A percentile compares a stretch with the other conserved stretches of the same genome.
Evolutionary conservation across 495 filamentous ascomycete genomes (phyloP).

Genomic region (Cercophora samala): DNA sequence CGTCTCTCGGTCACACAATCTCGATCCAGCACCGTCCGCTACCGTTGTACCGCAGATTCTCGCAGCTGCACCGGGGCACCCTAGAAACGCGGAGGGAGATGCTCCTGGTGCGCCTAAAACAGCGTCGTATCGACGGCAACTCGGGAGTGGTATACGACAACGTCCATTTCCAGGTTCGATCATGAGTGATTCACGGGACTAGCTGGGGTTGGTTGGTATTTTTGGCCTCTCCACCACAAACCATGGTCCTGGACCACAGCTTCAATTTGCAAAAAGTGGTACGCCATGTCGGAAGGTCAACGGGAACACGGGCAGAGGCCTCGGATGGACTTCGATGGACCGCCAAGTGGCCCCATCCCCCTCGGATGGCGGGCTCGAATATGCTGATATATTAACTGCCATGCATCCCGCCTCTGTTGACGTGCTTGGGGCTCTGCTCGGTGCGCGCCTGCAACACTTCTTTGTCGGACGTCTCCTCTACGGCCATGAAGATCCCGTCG

Average conservation of each 20-base stretch:
- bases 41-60: background rate
- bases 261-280: slow-evolving; percentile 2
- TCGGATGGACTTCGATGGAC: slow-evolving; percentile 8
- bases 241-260: slow-evolving; percentile 22
- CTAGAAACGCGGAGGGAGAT: slow-evolving; percentile 21
- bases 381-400: slow-evolving; percentile 26
- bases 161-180: background rate
- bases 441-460: slow-evolving; percentile 7
- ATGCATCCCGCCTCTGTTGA: slow-evolving; percentile 2
- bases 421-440: slow-evolving; percentile 19
- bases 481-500: slow-evolving; percentile 38
- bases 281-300: background rate
- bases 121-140: slow-evolving; percentile 26
- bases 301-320: slow-evolving; percentile 21
- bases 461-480: slow-evolving; percentile 18
- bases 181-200: slow-evolving; percentile 26
- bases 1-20: background rate
- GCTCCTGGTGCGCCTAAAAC: slow-evolving; percentile 4
- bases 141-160: slow-evolving; percentile 17
- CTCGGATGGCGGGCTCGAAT: background rate
- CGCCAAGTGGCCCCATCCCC: slow-evolving; percentile 2
- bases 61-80: background rate
- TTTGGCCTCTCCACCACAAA: slow-evolving; percentile 12
- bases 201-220: background rate
- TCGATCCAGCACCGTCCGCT: background rate